Evolutionary conservation across 768 basidiomycete genomes (phyloP).

Genomic region (Calocera viscosa): DNA sequence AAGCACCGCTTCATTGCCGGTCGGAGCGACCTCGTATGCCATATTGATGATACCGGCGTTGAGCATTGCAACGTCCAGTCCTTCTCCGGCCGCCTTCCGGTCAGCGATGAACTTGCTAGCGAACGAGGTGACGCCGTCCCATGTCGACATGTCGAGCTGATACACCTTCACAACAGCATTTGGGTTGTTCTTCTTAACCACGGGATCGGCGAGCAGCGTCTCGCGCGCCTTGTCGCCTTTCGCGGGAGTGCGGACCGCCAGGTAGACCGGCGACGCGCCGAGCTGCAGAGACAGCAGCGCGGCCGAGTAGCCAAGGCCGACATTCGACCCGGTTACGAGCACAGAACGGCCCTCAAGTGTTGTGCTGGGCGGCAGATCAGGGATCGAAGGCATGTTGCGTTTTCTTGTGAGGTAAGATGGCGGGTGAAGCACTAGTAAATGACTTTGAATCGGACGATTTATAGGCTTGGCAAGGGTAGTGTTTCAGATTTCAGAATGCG

Average conservation of each 20-base stretch:
- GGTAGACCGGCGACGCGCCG: background rate
- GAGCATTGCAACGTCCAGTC: background rate
- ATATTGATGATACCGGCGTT: background rate
- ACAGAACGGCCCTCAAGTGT: background rate
- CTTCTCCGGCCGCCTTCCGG: background rate
- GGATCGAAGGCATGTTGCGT: background rate
- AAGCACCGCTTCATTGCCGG: background rate
- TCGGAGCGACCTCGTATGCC: background rate
- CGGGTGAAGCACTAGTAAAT: too few species aligned
- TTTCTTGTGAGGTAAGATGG: background rate
- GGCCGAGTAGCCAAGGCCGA: background rate
- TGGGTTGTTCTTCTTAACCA: background rate
- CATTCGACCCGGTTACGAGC: background rate
- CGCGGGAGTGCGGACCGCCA: background rate
- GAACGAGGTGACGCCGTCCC: background rate
- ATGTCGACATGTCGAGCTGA: background rate
- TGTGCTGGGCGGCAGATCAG: background rate
- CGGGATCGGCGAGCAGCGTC: background rate
- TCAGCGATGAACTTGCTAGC: background rate
- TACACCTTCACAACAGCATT: background rate
- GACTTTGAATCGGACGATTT: too few species aligned
- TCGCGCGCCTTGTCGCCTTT: background rate
- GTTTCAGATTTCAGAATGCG: too few species aligned
- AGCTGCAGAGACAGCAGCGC: background rate
- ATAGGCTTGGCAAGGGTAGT: too few species aligned